Evolutionary conservation across 2,329 filamentous ascomycete species (phyloP).

Genomic region (Colletotrichum horii): DNA sequence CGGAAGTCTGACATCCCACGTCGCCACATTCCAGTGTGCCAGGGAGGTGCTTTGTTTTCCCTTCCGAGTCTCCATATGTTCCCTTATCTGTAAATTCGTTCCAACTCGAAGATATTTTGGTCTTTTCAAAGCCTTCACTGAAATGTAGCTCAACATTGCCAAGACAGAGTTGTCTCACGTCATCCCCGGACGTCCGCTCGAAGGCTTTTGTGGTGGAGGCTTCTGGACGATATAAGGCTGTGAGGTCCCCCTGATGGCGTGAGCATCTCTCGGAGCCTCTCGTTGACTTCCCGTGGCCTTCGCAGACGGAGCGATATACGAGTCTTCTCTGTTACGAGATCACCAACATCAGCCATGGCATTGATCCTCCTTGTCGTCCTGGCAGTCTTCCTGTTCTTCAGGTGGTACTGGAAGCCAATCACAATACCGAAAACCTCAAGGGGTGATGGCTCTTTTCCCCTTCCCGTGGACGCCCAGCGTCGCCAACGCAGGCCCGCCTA

Average conservation of each 20-base stretch:
- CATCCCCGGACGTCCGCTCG: neutral
- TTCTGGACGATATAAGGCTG: neutral
- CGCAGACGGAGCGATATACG: neutral
- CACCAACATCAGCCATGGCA: neutral
- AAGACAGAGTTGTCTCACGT: neutral
- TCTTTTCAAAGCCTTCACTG: neutral
- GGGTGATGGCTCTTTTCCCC: slow-evolving; percentile 20
- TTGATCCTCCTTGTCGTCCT: neutral
- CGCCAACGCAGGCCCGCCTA: neutral
- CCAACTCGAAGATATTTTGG: neutral
- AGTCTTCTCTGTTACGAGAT: neutral
- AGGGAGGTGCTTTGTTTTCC: neutral
- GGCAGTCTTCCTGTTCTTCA: neutral
- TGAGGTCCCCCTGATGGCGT: neutral
- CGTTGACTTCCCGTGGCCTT: neutral
- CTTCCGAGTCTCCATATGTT: neutral
- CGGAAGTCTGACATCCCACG: neutral
- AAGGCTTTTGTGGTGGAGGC: neutral
- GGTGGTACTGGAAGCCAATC: neutral
- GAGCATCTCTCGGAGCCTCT: neutral
- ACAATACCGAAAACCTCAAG: slow-evolving; percentile 22
- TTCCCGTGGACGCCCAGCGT: neutral
- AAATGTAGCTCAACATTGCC: neutral
- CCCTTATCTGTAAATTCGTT: neutral
- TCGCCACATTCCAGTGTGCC: neutral